Evolutionary conservation across 1,284 basidiomycete genomes (phyloP).

Genomic region (Puccinia brachypodii): DNA sequence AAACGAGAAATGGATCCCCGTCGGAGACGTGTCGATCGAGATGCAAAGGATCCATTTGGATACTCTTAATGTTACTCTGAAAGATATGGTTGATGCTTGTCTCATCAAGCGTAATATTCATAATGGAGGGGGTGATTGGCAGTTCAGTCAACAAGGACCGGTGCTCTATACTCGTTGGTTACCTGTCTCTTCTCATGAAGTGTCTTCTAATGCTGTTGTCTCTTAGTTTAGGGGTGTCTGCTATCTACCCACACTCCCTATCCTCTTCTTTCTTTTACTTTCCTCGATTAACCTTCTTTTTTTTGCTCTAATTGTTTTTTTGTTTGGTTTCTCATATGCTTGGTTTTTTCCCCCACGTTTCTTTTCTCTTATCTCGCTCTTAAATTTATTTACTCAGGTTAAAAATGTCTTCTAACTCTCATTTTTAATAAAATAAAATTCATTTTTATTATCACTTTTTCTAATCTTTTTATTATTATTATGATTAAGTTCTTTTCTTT

Average conservation of each 20-base stretch:
- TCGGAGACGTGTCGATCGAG: conserved; percentile 41
- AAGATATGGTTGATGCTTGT: conserved; percentile 47
- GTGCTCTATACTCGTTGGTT: conserved; percentile 42
- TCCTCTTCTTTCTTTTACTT: not conserved
- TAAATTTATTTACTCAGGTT: too few species aligned
- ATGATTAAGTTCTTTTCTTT: too few species aligned
- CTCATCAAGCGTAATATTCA: conserved; percentile 30
- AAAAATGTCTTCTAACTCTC: too few species aligned
- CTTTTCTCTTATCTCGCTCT: too few species aligned
- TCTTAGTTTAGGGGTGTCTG: too few species aligned
- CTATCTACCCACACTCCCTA: not conserved
- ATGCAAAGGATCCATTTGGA: conserved; percentile 44
- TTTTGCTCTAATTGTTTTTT: too few species aligned
- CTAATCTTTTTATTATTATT: too few species aligned
- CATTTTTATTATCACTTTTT: too few species aligned
- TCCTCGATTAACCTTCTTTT: too few species aligned
- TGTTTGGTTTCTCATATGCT: too few species aligned
- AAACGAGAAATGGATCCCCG: conserved; percentile 43
- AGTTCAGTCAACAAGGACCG: conserved; percentile 37
- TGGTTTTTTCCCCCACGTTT: too few species aligned
- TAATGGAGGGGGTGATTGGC: conserved; percentile 46
- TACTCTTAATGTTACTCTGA: conserved; percentile 31
- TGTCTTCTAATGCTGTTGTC: not conserved
- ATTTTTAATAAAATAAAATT: too few species aligned
- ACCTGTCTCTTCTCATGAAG: conserved; percentile 33